A percentile compares a stretch with the other conserved stretches of the same genome.
phyloP scores from a whole-genome alignment of 2,329 filamentous ascomycete species.

The Pseudocercospora pini-densiflorae region DNA sequence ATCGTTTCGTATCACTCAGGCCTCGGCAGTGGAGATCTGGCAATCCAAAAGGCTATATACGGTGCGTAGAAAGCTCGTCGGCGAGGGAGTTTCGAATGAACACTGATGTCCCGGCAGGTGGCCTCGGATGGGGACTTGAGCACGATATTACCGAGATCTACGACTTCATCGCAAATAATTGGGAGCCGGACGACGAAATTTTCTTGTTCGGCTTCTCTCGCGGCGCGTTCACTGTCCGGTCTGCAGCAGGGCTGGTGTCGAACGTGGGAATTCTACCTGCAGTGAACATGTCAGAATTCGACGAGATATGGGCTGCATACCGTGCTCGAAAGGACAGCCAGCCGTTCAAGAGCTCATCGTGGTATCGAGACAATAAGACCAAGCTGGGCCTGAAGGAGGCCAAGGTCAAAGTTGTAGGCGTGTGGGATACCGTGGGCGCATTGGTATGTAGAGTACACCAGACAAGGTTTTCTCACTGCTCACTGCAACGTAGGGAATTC shows the following conservation, averaged over 20 bases:
- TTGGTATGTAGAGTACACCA: slow-evolving; percentile 4
- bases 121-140: slow-evolving; percentile 40
- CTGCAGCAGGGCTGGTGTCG: slow-evolving; percentile 21
- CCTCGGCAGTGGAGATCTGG: slow-evolving; percentile 47
- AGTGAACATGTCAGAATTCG: slow-evolving; percentile 21
- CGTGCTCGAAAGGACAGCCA: neutral
- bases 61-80: too few species aligned
- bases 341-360: slow-evolving; percentile 15
- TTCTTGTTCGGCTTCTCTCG: slow-evolving; percentile 51
- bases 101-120: slow-evolving; percentile 13
- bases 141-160: slow-evolving; percentile 51
- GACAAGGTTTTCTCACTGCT: neutral
- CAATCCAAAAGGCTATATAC: slow-evolving; percentile 19
- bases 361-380: slow-evolving; percentile 18
- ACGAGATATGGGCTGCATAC: slow-evolving; percentile 22
- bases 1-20: slow-evolving; percentile 55
- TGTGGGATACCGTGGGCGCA: slow-evolving; percentile 46
- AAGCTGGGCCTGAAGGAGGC: slow-evolving; percentile 22
- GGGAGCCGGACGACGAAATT: slow-evolving; percentile 50
- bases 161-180: slow-evolving; percentile 56
- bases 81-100: too few species aligned
- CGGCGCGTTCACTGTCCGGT: slow-evolving; percentile 42
- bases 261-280: slow-evolving; percentile 23
- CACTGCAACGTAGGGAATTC: slow-evolving; percentile 19
- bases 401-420: slow-evolving; percentile 44